These are phyloP conservation scores for Cylindrotheca closterium DNA, from an alignment of 108 stramenopile genomes.

Conservation along the genomic window DNA sequence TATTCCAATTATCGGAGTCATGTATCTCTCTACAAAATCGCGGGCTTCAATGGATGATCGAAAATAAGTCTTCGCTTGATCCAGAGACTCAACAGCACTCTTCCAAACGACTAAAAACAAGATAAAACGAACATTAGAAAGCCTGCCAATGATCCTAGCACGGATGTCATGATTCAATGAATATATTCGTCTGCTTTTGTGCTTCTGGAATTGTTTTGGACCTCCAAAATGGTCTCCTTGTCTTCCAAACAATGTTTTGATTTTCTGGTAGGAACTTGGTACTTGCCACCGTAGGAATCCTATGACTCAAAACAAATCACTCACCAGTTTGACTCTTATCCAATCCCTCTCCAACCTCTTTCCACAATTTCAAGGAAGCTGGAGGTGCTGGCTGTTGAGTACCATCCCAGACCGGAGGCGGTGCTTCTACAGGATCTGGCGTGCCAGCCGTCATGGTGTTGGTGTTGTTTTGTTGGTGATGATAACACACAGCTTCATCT, in stretches of 20 bases:
- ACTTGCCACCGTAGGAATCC: not conserved
- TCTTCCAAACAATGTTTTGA: no score
- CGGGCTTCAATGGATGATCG: conserved; percentile 44
- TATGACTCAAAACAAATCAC: conserved; percentile 9
- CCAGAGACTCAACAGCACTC: conserved; percentile 78
- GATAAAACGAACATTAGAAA: not conserved
- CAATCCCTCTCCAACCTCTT: conserved; percentile 66
- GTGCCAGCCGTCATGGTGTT: conserved; percentile 18
- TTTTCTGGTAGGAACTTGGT: not conserved
- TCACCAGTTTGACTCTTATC: conserved; percentile 75
- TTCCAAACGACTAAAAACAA: conserved; percentile 71
- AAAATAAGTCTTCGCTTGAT: conserved; percentile 39
- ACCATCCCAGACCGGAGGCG: conserved; percentile 23
- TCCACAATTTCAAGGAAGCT: conserved; percentile 48
- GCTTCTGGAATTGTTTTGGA: no score
- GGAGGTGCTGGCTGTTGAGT: conserved; percentile 31
- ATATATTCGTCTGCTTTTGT: no score
- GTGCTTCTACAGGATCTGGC: conserved; percentile 15
- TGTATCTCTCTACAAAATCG: conserved; percentile 68
- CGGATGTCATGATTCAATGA: not conserved
- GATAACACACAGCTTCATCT: not conserved
- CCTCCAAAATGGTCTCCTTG: no score
- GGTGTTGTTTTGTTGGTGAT: not conserved
- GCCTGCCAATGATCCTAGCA: not conserved
- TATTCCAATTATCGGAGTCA: conserved; percentile 75